Conservation (phyloP, 306 rosid species). For the Prunus fruticosa region DNA sequence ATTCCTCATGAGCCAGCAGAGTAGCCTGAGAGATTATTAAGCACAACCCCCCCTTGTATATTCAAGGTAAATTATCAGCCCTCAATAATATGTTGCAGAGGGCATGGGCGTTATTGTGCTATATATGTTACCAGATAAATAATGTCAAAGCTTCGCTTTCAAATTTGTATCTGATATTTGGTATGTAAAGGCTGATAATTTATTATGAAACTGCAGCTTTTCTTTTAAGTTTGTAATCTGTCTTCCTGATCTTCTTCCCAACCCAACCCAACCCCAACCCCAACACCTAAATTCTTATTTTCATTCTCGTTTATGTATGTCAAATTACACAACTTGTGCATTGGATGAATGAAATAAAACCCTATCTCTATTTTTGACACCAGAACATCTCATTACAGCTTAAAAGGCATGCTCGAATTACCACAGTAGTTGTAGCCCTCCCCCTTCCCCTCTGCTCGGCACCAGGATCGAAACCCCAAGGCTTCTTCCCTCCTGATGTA, state of each 20-base stretch:
- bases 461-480: too few relatives aligned
- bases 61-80: not conserved
- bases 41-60: not conserved
- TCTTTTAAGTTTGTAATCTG: not conserved
- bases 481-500: too few relatives aligned
- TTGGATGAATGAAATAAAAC: too few relatives aligned
- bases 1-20: conserved; percentile 26
- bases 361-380: too few relatives aligned
- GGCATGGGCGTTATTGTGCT: conserved; percentile 1
- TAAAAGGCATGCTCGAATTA: too few relatives aligned
- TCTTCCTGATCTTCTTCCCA: not conserved
- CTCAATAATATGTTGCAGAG: not conserved
- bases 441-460: too few relatives aligned
- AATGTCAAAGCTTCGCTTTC: conserved; percentile 8
- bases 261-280: too few relatives aligned
- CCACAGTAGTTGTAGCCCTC: too few relatives aligned
- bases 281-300: too few relatives aligned
- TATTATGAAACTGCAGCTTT: not conserved
- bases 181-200: not conserved
- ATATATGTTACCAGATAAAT: not conserved
- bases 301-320: not conserved
- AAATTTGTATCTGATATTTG: not conserved
- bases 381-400: too few relatives aligned
- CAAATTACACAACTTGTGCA: too few relatives aligned
- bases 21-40: conserved; percentile 10